Evolutionary conservation across 2,329 filamentous ascomycete species (phyloP).

Genomic region (Eutypa lata): DNA sequence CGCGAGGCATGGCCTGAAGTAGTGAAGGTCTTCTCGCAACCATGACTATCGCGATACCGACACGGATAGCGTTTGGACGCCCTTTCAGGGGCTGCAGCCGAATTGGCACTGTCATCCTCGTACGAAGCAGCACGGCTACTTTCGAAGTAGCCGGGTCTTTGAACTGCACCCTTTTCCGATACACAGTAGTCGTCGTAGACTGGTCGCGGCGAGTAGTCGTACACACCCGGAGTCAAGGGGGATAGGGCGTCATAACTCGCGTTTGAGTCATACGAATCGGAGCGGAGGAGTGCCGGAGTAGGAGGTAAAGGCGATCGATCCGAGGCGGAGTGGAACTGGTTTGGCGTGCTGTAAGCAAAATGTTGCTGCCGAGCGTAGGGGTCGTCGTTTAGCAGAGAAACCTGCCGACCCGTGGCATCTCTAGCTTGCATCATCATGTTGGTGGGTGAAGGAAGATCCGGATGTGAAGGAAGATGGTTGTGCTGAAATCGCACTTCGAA

Average conservation of each 20-base stretch:
- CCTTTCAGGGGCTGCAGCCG: conserved; percentile 41
- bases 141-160: conserved; percentile 40
- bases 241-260: conserved; percentile 52
- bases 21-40: conserved; percentile 77
- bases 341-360: conserved; percentile 32
- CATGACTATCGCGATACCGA: conserved; percentile 66
- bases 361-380: conserved; percentile 20
- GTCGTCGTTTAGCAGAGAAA: conserved; percentile 60
- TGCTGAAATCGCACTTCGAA: not conserved
- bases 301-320: conserved; percentile 45
- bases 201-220: conserved; percentile 37
- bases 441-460: conserved; percentile 7
- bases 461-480: conserved; percentile 2
- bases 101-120: conserved; percentile 46
- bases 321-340: conserved; percentile 33
- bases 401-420: conserved; percentile 54
- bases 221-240: conserved; percentile 52
- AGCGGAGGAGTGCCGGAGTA: conserved; percentile 57
- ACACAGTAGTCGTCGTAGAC: conserved; percentile 34
- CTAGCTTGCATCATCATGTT: conserved; percentile 50
- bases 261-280: conserved; percentile 61
- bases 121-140: conserved; percentile 47
- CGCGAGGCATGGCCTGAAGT: conserved; percentile 83
- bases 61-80: conserved; percentile 69
- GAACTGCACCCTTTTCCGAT: conserved; percentile 30